Percentiles rank a stretch among this genome's conserved stretches.
phyloP scores from a whole-genome alignment of 2,329 filamentous ascomycete genomes.

The Fusarium sp. region DNA sequence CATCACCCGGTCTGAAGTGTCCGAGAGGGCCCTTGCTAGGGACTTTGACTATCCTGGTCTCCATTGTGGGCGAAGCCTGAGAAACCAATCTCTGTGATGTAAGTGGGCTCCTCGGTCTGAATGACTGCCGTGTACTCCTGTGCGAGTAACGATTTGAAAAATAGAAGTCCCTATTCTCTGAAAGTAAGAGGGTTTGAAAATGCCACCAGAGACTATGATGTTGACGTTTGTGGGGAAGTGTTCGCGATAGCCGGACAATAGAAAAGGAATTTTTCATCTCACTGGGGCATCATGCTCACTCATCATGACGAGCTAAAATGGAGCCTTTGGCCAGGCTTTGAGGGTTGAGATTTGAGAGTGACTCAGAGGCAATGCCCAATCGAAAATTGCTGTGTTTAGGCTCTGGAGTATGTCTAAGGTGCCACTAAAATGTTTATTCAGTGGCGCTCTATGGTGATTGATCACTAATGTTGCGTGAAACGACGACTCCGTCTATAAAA shows the following conservation, averaged over 20 bases:
- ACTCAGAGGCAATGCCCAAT: constrained; percentile 41
- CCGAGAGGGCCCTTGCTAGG: constrained; percentile 52
- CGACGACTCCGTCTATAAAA: too few species aligned
- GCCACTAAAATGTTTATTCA: constrained; percentile 32
- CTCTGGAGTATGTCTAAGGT: constrained; percentile 22
- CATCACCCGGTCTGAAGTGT: constrained; percentile 50
- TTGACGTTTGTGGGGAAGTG: constrained; percentile 22
- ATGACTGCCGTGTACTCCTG: not conserved
- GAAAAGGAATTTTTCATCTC: constrained; percentile 46
- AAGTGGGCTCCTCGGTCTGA: constrained; percentile 43
- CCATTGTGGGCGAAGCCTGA: constrained; percentile 49
- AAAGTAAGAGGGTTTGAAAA: not conserved
- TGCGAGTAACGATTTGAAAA: constrained; percentile 16
- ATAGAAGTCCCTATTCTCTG: not conserved
- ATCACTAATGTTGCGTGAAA: not conserved
- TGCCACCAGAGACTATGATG: constrained; percentile 16
- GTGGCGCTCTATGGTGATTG: constrained; percentile 18
- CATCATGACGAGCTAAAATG: constrained; percentile 46
- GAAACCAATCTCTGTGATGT: constrained; percentile 42
- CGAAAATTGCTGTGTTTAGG: constrained; percentile 27
- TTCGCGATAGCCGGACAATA: constrained; percentile 43
- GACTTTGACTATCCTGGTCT: constrained; percentile 58
- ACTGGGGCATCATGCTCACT: constrained; percentile 45
- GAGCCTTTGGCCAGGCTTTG: constrained; percentile 35
- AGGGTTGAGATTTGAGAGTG: constrained; percentile 42